Conservation (phyloP, 2,329 filamentous ascomycete genomes). For the Aquanectria penicillioides region DNA sequence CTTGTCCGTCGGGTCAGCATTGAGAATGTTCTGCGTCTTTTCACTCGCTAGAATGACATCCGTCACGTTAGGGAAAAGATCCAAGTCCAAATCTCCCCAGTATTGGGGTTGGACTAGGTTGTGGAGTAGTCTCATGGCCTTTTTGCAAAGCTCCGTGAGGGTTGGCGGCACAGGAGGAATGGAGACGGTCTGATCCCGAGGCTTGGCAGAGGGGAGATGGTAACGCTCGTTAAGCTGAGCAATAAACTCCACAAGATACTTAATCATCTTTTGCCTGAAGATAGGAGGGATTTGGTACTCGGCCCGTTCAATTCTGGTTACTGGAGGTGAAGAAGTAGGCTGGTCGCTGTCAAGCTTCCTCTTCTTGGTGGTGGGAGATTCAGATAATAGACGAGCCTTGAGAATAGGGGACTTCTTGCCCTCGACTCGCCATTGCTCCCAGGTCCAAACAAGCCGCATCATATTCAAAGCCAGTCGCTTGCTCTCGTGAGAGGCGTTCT, state of each 20-base stretch:
- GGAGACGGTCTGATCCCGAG: conserved; percentile 62
- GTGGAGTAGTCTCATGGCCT: conserved; percentile 81
- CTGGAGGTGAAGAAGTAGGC: conserved; percentile 64
- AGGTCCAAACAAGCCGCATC: conserved; percentile 89
- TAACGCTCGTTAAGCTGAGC: conserved; percentile 89
- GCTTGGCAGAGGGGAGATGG: conserved; percentile 76
- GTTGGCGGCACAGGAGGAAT: conserved; percentile 60
- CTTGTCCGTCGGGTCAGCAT: conserved; percentile 68
- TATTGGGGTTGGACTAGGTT: conserved; percentile 87
- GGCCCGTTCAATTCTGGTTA: conserved; percentile 61
- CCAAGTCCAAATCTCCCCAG: conserved; percentile 92
- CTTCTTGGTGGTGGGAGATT: conserved; percentile 80
- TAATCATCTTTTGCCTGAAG: conserved; percentile 83
- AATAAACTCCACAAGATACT: conserved; percentile 96
- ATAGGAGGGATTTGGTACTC: conserved; percentile 76
- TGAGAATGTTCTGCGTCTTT: conserved; percentile 71
- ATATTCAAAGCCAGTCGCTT: conserved; percentile 92
- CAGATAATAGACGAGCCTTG: conserved; percentile 57
- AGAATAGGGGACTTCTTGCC: conserved; percentile 54
- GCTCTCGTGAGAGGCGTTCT: conserved; percentile 87
- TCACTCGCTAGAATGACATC: conserved; percentile 87
- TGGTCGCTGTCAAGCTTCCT: conserved; percentile 76
- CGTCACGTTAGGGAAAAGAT: conserved; percentile 89
- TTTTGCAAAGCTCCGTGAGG: conserved; percentile 84
- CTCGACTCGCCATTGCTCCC: conserved; percentile 86